Conservation (phyloP, 345 rosid species). For the Alliaria petiolata region DNA sequence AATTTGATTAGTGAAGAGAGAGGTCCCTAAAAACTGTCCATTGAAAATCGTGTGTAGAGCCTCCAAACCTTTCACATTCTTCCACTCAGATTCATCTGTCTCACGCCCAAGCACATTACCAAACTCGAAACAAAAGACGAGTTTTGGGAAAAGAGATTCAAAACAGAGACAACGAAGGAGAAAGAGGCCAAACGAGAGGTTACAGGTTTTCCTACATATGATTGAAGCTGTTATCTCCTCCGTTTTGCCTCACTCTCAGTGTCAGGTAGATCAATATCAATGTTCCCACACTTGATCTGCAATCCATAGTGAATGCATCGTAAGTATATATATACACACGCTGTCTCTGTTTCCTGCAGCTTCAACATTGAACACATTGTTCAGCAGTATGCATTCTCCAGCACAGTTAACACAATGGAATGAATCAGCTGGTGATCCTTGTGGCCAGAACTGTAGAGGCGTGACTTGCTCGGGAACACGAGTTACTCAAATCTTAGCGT, state of each 20-base stretch:
- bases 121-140: conserved; percentile 14
- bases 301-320: not conserved
- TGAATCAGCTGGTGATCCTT: no score
- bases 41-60: no score
- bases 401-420: no score
- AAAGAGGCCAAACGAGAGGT: not conserved
- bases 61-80: conserved; percentile 44
- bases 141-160: not conserved
- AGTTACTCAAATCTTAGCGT: no score
- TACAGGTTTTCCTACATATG: conserved; percentile 36
- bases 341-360: no score
- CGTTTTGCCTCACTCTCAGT: conserved; percentile 62
- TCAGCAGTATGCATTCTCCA: no score
- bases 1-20: no score
- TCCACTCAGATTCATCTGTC: conserved; percentile 42
- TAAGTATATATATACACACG: conserved; percentile 10
- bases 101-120: conserved; percentile 47
- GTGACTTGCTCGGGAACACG: no score
- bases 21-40: no score
- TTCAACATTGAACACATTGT: no score
- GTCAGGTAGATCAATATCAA: conserved; percentile 83
- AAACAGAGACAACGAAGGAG: conserved; percentile 9
- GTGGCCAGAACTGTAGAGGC: no score
- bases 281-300: conserved; percentile 91
- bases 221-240: conserved; percentile 44